Conservation (phyloP, 2,329 filamentous ascomycete genomes). For the Fusarium multiceps region DNA sequence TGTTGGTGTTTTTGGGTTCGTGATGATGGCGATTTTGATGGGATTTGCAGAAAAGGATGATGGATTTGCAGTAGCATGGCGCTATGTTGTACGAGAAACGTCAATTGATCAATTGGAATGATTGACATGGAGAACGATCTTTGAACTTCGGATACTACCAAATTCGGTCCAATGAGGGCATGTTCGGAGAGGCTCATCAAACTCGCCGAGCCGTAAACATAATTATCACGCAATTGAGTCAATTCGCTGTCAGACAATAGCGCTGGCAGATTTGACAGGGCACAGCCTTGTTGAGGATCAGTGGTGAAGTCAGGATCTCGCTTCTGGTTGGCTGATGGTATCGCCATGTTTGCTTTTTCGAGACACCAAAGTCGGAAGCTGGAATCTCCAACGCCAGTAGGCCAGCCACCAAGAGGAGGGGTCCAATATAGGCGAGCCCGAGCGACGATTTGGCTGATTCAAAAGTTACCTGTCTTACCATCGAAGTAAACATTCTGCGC, state of each 20-base stretch:
- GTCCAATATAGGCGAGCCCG: constrained; percentile 28
- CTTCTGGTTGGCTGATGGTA: constrained; percentile 33
- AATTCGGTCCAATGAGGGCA: constrained; percentile 16
- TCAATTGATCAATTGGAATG: neutral
- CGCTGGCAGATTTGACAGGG: constrained; percentile 36
- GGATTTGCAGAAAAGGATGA: constrained; percentile 12
- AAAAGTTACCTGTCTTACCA: constrained; percentile 8
- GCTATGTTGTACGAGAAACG: neutral
- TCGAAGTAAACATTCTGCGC: neutral
- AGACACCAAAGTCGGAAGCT: constrained; percentile 34
- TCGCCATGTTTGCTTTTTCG: constrained; percentile 44
- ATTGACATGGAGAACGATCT: neutral
- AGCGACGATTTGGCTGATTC: constrained; percentile 16
- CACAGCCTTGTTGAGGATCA: constrained; percentile 30
- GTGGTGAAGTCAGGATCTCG: constrained; percentile 23
- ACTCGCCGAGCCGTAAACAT: constrained; percentile 9
- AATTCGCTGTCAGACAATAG: constrained; percentile 29
- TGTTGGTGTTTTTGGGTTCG: constrained; percentile 4
- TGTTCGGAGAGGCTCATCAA: constrained; percentile 7
- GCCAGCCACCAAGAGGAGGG: constrained; percentile 18
- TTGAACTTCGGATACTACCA: constrained; percentile 24
- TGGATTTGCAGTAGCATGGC: neutral
- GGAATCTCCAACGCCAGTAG: constrained; percentile 37
- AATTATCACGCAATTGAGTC: constrained; percentile 22
- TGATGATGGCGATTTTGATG: constrained; percentile 23